Evolutionary conservation across 768 basidiomycete species (phyloP).

Genomic region (Hemileccinum rubropunctum): DNA sequence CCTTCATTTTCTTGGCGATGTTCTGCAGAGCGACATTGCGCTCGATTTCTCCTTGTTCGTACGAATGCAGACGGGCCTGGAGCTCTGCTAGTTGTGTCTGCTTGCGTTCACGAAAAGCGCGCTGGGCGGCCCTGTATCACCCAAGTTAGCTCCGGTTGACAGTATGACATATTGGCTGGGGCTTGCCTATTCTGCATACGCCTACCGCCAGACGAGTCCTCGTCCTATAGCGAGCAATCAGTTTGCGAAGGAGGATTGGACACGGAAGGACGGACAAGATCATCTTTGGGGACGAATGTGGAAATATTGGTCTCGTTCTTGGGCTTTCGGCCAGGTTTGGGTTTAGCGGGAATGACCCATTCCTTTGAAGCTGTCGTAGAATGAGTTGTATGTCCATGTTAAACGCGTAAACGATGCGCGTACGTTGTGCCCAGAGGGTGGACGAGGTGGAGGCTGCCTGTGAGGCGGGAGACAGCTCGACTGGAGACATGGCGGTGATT

Average conservation of each 20-base stretch:
- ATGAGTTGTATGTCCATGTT: neutral
- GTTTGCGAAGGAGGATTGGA: slow-evolving; percentile 1
- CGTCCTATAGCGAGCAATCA: slow-evolving; percentile 25
- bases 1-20: slow-evolving; percentile 80
- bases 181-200: slow-evolving; percentile 74
- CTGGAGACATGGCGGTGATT: slow-evolving; percentile 28
- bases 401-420: slow-evolving; percentile 7
- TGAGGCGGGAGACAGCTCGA: slow-evolving; percentile 31
- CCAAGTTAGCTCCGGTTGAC: slow-evolving; percentile 6
- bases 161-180: neutral
- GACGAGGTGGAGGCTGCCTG: slow-evolving; percentile 42
- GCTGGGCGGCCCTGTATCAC: slow-evolving; percentile 72
- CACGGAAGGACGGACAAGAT: slow-evolving; percentile 43
- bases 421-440: slow-evolving; percentile 77
- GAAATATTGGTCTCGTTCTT: slow-evolving; percentile 50
- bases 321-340: slow-evolving; percentile 85
- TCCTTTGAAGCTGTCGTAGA: slow-evolving; percentile 69
- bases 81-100: slow-evolving; percentile 86
- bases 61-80: slow-evolving; percentile 79
- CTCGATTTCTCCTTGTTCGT: slow-evolving; percentile 90
- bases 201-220: slow-evolving; percentile 55
- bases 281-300: slow-evolving; percentile 35
- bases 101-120: slow-evolving; percentile 87
- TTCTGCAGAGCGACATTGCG: slow-evolving; percentile 81
- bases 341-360: slow-evolving; percentile 84